Evolutionary conservation across 169 alveolate genomes (phyloP), one percentile per base, ranked within the genome.

Genomic region (Miamiensis avidus): DNA sequence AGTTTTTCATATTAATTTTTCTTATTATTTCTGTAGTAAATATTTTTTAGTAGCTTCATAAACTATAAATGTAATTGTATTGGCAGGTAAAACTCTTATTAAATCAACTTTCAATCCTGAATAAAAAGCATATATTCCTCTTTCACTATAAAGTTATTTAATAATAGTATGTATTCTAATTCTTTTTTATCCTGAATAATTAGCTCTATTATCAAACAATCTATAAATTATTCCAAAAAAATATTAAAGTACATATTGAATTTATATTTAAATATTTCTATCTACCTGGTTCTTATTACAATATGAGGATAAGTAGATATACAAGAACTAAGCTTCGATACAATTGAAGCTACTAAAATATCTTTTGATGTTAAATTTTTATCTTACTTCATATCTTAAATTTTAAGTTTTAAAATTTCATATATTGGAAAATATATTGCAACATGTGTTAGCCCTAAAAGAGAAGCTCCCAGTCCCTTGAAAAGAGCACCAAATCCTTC

Each of bases 391-490:
- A 29, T 25, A 75, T 75, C 75, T 31, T 29, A 34, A 31, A 81
- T 75, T 20, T 74, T 31, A 27, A n/a, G 73, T 76, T 86, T 86
- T 4, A 86, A 65, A 25, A 74, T 65, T 74, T 86, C 90, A 81
- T 86, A 86, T 25, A 86, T 76, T 1, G 90, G 90, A 76, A 86
- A 86, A 32, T 86, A 75, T 0, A 86, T 65, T 27, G 87, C 90
- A 29, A 86, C 90, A 75, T 86, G 90, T 30, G 90, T 81, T 27
- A 86, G 65, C 25, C 90, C 90, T 81, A 86, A 75, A 25, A 86
- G 34, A 25, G 87, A 75, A n/a, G 90, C 83, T 25, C 90, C 84
- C 31, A 86, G 74, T 20, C 87, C 90, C 33, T 86, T 86, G 34
- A 30, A 86, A 27, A 86, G 76, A 49, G 90, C 78, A 1, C 74